Conservation (phyloP, 495 filamentous ascomycete species). For the Chaetomium cochliodes region DNA sequence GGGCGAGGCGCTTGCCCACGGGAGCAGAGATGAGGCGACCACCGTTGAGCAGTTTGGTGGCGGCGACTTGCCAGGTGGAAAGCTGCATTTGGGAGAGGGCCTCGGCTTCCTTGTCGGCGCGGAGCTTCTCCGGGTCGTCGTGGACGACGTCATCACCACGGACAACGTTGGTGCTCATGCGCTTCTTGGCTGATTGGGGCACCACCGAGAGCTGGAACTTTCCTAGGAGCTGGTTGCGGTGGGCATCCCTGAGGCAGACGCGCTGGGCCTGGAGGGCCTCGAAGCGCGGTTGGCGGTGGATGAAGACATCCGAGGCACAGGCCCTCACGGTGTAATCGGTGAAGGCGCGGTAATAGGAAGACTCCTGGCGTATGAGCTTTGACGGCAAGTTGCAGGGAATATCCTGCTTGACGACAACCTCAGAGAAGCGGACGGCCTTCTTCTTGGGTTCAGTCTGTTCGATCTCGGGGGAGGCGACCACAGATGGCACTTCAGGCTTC, state of each 20-base stretch:
- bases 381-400: constrained; percentile 47
- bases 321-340: constrained; percentile 62
- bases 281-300: constrained; percentile 78
- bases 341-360: constrained; percentile 91
- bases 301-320: constrained; percentile 68
- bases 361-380: constrained; percentile 59
- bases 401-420: constrained; percentile 51
- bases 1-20: constrained; percentile 58
- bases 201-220: constrained; percentile 66
- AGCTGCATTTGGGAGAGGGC: constrained; percentile 72
- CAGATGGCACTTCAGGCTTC: constrained; percentile 30
- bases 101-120: constrained; percentile 74
- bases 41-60: constrained; percentile 71
- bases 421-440: constrained; percentile 76
- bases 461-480: constrained; percentile 31
- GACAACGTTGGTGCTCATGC: constrained; percentile 58
- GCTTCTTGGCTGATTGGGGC: constrained; percentile 55
- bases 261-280: constrained; percentile 86
- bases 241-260: constrained; percentile 59
- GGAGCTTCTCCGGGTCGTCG: constrained; percentile 59
- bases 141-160: constrained; percentile 54
- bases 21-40: constrained; percentile 79
- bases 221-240: constrained; percentile 71
- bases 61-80: constrained; percentile 77
- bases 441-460: constrained; percentile 48